phyloP scores from a whole-genome alignment of 2,329 filamentous ascomycete species.

The Claviceps capensis region DNA sequence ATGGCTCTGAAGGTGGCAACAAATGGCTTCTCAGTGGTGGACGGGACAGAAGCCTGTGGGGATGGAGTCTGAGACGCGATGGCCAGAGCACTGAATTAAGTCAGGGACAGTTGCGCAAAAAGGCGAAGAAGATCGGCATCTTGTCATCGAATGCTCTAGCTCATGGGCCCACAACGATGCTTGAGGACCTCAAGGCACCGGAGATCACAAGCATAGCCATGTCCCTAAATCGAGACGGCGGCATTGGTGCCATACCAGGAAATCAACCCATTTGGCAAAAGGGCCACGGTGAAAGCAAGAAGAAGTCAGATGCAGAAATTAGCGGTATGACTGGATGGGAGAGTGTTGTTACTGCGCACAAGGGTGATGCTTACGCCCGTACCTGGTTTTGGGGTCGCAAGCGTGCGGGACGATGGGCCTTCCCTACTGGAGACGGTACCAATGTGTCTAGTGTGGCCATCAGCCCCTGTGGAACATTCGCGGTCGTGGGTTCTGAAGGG shows the following conservation, averaged over 20 bases:
- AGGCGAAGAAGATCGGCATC: slow-evolving; percentile 77
- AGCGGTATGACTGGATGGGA: slow-evolving; percentile 87
- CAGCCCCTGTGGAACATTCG: slow-evolving; percentile 87
- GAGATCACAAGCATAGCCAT: slow-evolving; percentile 86
- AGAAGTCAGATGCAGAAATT: slow-evolving; percentile 51
- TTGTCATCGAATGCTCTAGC: slow-evolving; percentile 41
- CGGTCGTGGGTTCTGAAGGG: slow-evolving; percentile 68
- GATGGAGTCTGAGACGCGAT: slow-evolving; percentile 87
- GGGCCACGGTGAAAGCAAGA: slow-evolving; percentile 46
- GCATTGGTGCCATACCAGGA: slow-evolving; percentile 72
- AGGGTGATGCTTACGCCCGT: slow-evolving; percentile 67
- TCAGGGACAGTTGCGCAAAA: slow-evolving; percentile 77
- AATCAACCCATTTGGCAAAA: slow-evolving; percentile 77
- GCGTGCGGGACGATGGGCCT: slow-evolving; percentile 82
- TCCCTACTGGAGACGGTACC: slow-evolving; percentile 72
- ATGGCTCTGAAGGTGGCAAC: slow-evolving; percentile 74
- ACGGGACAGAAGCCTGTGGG: slow-evolving; percentile 84
- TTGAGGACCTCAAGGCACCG: slow-evolving; percentile 73
- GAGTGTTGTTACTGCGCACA: slow-evolving; percentile 87
- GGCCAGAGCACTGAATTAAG: slow-evolving; percentile 89
- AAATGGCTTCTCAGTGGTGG: slow-evolving; percentile 93
- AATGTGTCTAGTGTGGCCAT: slow-evolving; percentile 78
- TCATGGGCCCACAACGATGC: slow-evolving; percentile 46
- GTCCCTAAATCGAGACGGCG: slow-evolving; percentile 86
- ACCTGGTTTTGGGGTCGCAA: slow-evolving; percentile 99